Conservation (phyloP, 2,329 filamentous ascomycete genomes). For the Ploettnerulaceae sp. region DNA sequence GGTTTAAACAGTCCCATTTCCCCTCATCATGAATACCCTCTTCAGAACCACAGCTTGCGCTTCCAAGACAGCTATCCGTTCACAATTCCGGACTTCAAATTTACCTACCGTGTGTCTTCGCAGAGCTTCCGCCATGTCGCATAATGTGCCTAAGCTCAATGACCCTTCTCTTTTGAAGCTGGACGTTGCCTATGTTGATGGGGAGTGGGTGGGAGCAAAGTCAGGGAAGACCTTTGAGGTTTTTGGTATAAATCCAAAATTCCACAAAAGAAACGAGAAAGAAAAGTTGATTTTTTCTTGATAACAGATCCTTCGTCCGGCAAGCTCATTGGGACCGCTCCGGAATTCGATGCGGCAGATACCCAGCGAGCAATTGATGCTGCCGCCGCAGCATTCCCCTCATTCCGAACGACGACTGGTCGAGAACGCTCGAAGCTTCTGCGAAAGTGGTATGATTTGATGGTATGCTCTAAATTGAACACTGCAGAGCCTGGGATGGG, state of each 20-base stretch:
- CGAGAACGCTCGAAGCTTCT: constrained; percentile 71
- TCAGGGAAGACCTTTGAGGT: constrained; percentile 93
- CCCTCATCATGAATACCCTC: constrained; percentile 25
- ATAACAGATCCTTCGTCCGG: constrained; percentile 73
- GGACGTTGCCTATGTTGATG: constrained; percentile 79
- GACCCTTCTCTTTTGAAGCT: constrained; percentile 80
- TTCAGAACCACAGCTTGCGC: constrained; percentile 22
- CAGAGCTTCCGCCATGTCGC: constrained; percentile 28
- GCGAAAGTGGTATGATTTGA: constrained; percentile 75
- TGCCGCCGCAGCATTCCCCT: constrained; percentile 69
- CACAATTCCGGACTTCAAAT: constrained; percentile 26
- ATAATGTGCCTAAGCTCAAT: constrained; percentile 54
- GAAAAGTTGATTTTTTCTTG: not conserved
- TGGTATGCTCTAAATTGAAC: constrained; percentile 40
- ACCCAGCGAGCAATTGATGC: constrained; percentile 77
- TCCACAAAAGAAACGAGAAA: not conserved
- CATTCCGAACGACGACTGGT: constrained; percentile 66
- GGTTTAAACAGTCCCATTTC: not conserved
- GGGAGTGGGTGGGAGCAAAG: constrained; percentile 80
- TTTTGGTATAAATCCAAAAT: constrained; percentile 45
- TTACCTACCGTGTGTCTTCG: constrained; percentile 23
- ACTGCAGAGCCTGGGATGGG: not conserved
- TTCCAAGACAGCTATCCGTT: constrained; percentile 20
- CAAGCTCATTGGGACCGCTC: constrained; percentile 73
- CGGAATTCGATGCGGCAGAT: constrained; percentile 77